Conservation (phyloP, 257 asterid genomes). For the Avicennia marina region DNA sequence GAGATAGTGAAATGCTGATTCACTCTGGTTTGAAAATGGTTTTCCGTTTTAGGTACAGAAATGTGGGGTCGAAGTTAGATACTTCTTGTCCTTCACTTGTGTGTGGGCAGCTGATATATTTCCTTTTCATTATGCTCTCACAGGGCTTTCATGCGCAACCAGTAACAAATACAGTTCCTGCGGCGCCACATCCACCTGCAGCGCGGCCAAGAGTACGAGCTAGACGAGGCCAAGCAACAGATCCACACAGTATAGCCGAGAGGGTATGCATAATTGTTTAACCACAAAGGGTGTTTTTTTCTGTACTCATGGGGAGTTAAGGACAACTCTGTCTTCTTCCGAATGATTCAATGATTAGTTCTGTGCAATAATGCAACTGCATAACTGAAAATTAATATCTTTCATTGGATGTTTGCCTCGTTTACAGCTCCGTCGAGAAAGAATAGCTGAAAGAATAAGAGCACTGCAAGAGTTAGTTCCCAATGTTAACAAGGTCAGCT, state of each 20-base stretch:
- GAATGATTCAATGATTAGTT: too few species aligned
- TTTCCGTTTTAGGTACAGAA: not conserved
- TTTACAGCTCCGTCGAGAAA: conserved; percentile 82
- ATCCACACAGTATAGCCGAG: conserved; percentile 99
- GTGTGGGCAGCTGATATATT: not conserved
- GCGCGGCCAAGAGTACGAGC: conserved; percentile 89
- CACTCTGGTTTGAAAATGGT: not conserved
- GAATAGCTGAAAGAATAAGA: conserved; percentile 90
- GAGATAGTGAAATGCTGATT: not conserved
- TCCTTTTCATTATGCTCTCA: not conserved
- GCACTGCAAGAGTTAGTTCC: conserved; percentile 98
- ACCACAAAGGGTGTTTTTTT: too few species aligned
- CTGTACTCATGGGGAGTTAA: too few species aligned
- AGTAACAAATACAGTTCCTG: conserved; percentile 46
- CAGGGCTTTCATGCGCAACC: conserved; percentile 88
- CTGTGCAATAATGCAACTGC: conserved; percentile 10
- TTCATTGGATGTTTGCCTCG: conserved; percentile 2
- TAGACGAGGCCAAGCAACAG: conserved; percentile 98
- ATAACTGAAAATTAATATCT: not conserved
- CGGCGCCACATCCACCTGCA: conserved; percentile 69
- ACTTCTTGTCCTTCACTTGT: not conserved
- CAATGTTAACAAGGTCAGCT: conserved; percentile 81
- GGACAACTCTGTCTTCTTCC: too few species aligned
- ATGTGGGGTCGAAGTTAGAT: too few species aligned
- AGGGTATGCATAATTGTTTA: conserved; percentile 57